Evolutionary conservation across 495 filamentous ascomycete species (phyloP).

Genomic region (Clohesyomyces aquaticus): DNA sequence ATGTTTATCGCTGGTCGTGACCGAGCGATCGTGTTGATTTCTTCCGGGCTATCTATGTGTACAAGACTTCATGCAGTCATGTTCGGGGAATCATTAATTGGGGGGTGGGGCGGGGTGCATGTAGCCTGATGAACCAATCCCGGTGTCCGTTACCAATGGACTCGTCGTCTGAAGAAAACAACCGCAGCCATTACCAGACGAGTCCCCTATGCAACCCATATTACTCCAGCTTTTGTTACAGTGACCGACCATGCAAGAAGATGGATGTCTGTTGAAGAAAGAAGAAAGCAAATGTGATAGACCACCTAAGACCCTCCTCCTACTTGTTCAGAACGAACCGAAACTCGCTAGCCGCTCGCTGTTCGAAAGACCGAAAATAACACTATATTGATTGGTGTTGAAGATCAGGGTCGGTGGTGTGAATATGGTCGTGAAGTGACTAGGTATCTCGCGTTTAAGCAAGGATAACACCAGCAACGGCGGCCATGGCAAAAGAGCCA

Average conservation of each 20-base stretch:
- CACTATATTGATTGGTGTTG: neutral
- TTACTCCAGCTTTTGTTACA: slow-evolving; percentile 21
- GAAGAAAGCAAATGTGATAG: slow-evolving; percentile 11
- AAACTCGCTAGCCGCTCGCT: slow-evolving; percentile 10
- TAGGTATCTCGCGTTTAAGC: slow-evolving; percentile 13
- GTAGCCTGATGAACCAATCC: slow-evolving; percentile 10
- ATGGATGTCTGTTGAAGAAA: slow-evolving; percentile 6
- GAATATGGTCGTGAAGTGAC: neutral
- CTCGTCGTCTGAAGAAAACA: slow-evolving; percentile 2
- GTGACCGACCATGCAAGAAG: slow-evolving; percentile 26
- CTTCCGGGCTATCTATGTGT: slow-evolving; percentile 24
- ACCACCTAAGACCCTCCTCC: slow-evolving; percentile 6
- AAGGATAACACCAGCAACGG: slow-evolving; percentile 19
- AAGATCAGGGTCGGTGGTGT: neutral
- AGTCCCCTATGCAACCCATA: neutral
- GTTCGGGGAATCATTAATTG: no score
- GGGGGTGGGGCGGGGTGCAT: no score
- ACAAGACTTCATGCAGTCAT: slow-evolving; percentile 24
- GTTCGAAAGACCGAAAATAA: slow-evolving; percentile 8
- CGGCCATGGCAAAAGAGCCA: slow-evolving; percentile 24
- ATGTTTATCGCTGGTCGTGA: neutral
- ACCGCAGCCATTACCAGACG: slow-evolving; percentile 4
- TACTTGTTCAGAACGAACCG: neutral
- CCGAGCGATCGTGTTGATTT: neutral
- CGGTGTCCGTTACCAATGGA: neutral